These are phyloP conservation scores for Hypoxylon trugodes DNA, from an alignment of 495 filamentous ascomycete genomes.

Conservation along the genomic window DNA sequence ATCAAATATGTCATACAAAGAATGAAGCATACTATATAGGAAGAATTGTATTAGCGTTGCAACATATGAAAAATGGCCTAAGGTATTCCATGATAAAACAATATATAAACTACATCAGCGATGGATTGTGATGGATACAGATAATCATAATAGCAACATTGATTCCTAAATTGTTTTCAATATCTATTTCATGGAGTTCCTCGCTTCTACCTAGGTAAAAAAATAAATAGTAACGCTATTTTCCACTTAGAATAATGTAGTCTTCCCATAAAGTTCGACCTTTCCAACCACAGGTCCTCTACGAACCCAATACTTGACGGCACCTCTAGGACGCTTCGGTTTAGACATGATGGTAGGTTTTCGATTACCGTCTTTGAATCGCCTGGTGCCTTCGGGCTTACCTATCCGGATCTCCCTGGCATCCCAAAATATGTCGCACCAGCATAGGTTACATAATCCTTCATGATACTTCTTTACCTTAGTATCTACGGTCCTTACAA, in stretches of 20 bases:
- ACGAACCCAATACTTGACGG: neutral
- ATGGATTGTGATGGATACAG: too few relatives aligned
- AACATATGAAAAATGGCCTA: too few relatives aligned
- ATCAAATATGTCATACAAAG: too few relatives aligned
- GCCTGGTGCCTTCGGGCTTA: conserved; percentile 1
- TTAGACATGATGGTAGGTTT: neutral
- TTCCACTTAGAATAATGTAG: neutral
- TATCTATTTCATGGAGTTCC: too few relatives aligned
- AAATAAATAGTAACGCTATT: neutral
- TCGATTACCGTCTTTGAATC: neutral
- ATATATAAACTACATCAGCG: too few relatives aligned
- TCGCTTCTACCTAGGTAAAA: neutral
- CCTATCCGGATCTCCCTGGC: conserved; percentile 12
- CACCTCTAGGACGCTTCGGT: neutral
- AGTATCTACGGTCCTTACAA: neutral
- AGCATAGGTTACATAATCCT: conserved; percentile 23
- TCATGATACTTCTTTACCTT: neutral
- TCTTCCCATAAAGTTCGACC: neutral
- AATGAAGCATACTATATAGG: too few relatives aligned
- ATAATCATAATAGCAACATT: too few relatives aligned
- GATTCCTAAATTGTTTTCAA: too few relatives aligned
- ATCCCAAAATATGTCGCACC: conserved; percentile 15
- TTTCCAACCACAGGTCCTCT: conserved; percentile 9
- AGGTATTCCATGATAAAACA: too few relatives aligned
- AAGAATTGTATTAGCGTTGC: too few relatives aligned